Evolutionary conservation across 768 basidiomycete genomes (phyloP), one percentile per base, ranked within the genome.

Genomic region (Auricularia heimuer): DNA sequence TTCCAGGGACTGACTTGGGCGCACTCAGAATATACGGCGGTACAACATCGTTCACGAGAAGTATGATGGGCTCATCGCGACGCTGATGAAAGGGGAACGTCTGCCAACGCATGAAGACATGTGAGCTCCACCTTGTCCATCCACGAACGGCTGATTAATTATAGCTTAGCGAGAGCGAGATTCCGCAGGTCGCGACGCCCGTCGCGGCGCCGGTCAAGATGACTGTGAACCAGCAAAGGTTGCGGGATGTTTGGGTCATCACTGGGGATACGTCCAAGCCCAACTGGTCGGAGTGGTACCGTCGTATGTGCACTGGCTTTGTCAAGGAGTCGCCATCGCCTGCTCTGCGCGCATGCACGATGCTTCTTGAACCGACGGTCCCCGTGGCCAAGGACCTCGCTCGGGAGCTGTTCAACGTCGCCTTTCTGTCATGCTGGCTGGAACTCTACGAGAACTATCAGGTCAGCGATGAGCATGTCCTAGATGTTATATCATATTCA

Each of bases 51-150:
- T 81, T 3, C 93, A 98, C 75, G 78, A 85, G 0, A 85, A 86
- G 65, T 98, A 98, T 70, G 96, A 98, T 68, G 85, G 82, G 66
- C 82, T 98, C 51, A 90, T 98, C 56, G 82, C 85, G 33, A 96
- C 94, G 74, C 81, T 99, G 35, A 79, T 98, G 60, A 94, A 89
- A 71, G 92, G 97, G 54, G 97, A 98, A 77, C 85, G 89, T 33
- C 78, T 99, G 24, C 91, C 93, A 7, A 73, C 56, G 4, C 56
- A 6, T 8, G n/a, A n/a, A n/a, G 54, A 54, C n/a, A 8, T 18
- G 54, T 35, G 14, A 21, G 37, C 16, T 51, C 44, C 3, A 65
- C 85, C 82, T 14, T 72, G 80, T 67, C 85, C 29, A 29, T 29
- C 29, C 29, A 29, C 29, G 29, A 29, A 29, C 29, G 29, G 78